Evolutionary conservation across 371 early-diverging fungal species (phyloP).

Genomic region (Apophysomyces trapeziformis): DNA sequence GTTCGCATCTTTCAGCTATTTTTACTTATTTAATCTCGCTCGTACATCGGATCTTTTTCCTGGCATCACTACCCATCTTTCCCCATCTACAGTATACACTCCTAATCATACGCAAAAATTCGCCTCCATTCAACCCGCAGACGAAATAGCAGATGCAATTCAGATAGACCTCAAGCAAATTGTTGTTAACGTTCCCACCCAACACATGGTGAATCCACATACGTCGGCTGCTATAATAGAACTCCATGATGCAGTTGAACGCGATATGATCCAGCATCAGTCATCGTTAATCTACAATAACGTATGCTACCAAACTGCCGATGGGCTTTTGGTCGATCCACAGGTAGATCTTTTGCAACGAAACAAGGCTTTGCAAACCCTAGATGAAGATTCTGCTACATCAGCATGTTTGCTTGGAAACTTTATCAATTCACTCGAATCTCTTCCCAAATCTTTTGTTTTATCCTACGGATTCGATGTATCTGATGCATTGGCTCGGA

Average conservation of each 20-base stretch:
- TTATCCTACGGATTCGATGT: slow-evolving; percentile 64
- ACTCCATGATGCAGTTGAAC: slow-evolving; percentile 57
- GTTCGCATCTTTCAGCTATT: slow-evolving; percentile 76
- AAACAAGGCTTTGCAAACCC: slow-evolving; percentile 20
- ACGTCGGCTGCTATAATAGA: slow-evolving; percentile 35
- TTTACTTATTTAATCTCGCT: slow-evolving; percentile 76
- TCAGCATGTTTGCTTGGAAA: slow-evolving; percentile 16
- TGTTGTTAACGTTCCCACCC: slow-evolving; percentile 39
- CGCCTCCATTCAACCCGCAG: slow-evolving; percentile 23
- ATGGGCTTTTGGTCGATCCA: slow-evolving; percentile 39
- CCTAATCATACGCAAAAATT: slow-evolving; percentile 28
- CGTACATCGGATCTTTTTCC: slow-evolving; percentile 74
- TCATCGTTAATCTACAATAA: slow-evolving; percentile 24
- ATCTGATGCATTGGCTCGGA: slow-evolving; percentile 50
- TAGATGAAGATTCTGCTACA: slow-evolving; percentile 16
- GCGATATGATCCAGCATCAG: slow-evolving; percentile 28
- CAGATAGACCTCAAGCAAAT: slow-evolving; percentile 61
- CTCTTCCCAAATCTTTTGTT: slow-evolving; percentile 31
- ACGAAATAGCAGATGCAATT: slow-evolving; percentile 39
- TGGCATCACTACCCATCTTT: slow-evolving; percentile 55
- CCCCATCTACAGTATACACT: slow-evolving; percentile 58
- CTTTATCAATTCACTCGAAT: neutral
- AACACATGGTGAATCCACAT: slow-evolving; percentile 14
- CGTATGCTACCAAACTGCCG: slow-evolving; percentile 41
- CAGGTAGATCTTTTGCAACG: slow-evolving; percentile 45